Base-by-base conservation (phyloP, 2,329 filamentous ascomycete species). In the Pyrenophora graminea region DNA sequence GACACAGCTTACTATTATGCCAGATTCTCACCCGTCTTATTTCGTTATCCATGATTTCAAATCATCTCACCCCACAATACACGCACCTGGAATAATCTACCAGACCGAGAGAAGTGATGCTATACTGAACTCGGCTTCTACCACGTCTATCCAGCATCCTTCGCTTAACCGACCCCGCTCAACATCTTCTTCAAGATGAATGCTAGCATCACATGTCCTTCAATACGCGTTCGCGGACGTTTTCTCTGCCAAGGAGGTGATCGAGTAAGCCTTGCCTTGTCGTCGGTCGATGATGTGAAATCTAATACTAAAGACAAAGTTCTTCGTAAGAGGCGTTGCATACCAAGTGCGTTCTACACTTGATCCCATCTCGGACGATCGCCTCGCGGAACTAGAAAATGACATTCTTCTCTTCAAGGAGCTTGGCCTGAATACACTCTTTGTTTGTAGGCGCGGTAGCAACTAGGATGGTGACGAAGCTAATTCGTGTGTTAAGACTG, bases 361-460 rank as follows among this genome's bases (percentile, higher is more conserved):
- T 9, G 39, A 42, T 17, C 27, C 39, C 10, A 42, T 23, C 12
- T 42, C 39, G 0, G 39, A 42, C 7, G 18, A 42, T 23, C 39
- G 33, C 36, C 15, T 45, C 4, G 19, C 43, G 23, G 34, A 50
- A 33, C 48, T 58, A 10, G 37, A 45, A 40, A 34, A 51, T 4
- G 52, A 58, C 12, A 15, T 55, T 12, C 9, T 13, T n/a, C 32
- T 58, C 6, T 58, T 53, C 25, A 51, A 48, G 15, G 55, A 55
- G 17, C 30, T 58, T 1, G 49, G 52, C 3, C 9, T 58, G 31
- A 51, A 56, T 13, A 53, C 52, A 9, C 36, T 58, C 2, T 51
- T 50, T 18, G 40, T 58, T 27, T 58, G 48, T 53, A 19, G 12
- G 55, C 46, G 30, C 23, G 9, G 2, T 15, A 8, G n/a, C 25